Evolutionary conservation across 768 basidiomycete species (phyloP), one percentile per base, ranked within the genome.

Genomic region (Paxillus rubicundulus): DNA sequence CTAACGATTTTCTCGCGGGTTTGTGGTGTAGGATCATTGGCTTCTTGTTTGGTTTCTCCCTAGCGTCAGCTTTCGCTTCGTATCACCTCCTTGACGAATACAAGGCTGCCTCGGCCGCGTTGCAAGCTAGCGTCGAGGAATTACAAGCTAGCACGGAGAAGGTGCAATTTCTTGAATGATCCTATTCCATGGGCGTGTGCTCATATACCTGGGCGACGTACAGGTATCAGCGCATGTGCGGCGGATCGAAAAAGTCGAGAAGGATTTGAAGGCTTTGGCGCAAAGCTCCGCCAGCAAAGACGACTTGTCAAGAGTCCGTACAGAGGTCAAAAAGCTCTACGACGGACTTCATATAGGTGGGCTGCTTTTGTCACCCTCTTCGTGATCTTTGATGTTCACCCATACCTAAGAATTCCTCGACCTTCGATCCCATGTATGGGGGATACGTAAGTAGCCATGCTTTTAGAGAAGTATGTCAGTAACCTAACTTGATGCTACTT

Each of bases 71-170:
- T 0, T 82, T 85, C 61, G 90, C 92, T 38, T 86, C 92, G 24
- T 96, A 93, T 68, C 84, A 90, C 66, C 77, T 97, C 17, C 72
- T 95, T 43, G 92, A 96, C 57, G 94, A 96, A 72, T 93, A 94
- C 70, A 90, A 92, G 70, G 74, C 79, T 39, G 92, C 93, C 28
- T 92, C 92, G 4, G 85, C 87, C n/a, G 81, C 89, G 27, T 72
- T 97, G 45, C 88, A 94, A 70, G 82, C 86, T 18, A 93, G 91
- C 65, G 89, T 96, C 14, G 86, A 91, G 59, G 90, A 94, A 60
- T 72, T 97, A 50, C 87, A 92, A 69, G 72, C 79, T 24, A 92
- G 86, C 63, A 94, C 92, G 0, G 83, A 86, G 61, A 87, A 92
- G 80, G 92, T 85, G 52, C 13, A 64, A 39, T 14, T 38, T 18